Evolutionary conservation across 192 early-diverging fungal genomes (phyloP).

Genomic region (Entomortierella lignicola): DNA sequence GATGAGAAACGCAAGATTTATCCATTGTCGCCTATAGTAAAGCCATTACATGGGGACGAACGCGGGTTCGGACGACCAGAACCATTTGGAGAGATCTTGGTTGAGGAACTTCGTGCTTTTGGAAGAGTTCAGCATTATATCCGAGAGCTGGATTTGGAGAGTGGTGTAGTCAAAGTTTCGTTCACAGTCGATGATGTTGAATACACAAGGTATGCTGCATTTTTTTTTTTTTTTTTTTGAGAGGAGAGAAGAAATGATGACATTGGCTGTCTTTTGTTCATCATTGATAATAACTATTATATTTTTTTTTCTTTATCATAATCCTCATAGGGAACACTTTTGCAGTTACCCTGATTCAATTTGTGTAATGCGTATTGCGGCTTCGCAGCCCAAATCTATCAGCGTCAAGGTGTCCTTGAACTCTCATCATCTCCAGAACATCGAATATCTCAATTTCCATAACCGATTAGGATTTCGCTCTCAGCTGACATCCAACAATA

Average conservation of each 20-base stretch:
- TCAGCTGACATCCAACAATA: slow-evolving; percentile 32
- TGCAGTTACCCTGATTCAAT: slow-evolving; percentile 46
- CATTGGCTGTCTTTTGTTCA: background rate
- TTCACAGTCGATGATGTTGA: slow-evolving; percentile 11
- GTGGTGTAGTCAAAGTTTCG: slow-evolving; percentile 14
- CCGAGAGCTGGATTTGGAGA: slow-evolving; percentile 27
- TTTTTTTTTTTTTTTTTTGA: background rate
- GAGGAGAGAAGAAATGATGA: no score
- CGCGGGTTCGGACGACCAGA: slow-evolving; percentile 33
- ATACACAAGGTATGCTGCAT: slow-evolving; percentile 28
- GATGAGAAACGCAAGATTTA: slow-evolving; percentile 20
- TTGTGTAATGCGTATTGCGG: slow-evolving; percentile 40
- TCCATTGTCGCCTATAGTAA: slow-evolving; percentile 9
- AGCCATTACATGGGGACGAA: slow-evolving; percentile 26
- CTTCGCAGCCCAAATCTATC: slow-evolving; percentile 40
- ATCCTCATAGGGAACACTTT: slow-evolving; percentile 36
- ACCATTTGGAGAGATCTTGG: slow-evolving; percentile 30
- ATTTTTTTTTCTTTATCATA: background rate
- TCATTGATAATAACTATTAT: background rate
- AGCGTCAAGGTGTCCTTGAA: slow-evolving; percentile 38
- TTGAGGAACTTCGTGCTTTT: slow-evolving; percentile 35
- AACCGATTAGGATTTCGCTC: slow-evolving; percentile 35
- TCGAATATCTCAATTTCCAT: slow-evolving; percentile 40
- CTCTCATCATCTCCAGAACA: background rate
- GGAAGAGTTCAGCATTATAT: slow-evolving; percentile 19